Evolutionary conservation across 257 asterid genomes (phyloP).

Genomic region (Coffea canephora): DNA sequence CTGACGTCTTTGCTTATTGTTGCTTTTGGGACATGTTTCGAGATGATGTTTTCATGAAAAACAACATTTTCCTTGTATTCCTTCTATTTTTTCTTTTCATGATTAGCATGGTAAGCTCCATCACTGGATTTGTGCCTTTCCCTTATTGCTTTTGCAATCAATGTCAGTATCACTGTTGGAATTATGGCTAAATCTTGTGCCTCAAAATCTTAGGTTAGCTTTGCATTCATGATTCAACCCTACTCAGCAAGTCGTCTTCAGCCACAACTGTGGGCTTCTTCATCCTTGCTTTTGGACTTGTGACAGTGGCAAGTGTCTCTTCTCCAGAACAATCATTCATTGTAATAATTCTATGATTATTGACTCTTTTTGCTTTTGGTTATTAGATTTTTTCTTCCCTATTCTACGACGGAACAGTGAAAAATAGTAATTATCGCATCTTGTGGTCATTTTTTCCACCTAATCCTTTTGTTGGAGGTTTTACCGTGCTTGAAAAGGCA

Average conservation of each 20-base stretch:
- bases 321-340: neutral
- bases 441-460: conserved; percentile 45
- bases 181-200: neutral
- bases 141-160: neutral
- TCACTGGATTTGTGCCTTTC: neutral
- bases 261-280: conserved; percentile 33
- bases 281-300: conserved; percentile 27
- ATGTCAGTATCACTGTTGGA: neutral
- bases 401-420: conserved; percentile 6
- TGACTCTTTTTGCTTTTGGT: neutral
- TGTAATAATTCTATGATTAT: neutral
- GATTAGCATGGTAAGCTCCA: conserved; percentile 37
- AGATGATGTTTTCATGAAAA: conserved; percentile 30
- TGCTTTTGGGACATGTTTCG: conserved; percentile 37
- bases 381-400: conserved; percentile 11
- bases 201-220: conserved; percentile 28
- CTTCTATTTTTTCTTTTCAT: conserved; percentile 39
- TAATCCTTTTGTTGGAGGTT: conserved; percentile 32
- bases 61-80: conserved; percentile 26
- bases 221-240: conserved; percentile 34
- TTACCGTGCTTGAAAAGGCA: neutral
- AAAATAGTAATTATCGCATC: neutral
- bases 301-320: conserved; percentile 29
- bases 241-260: conserved; percentile 36
- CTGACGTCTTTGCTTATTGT: conserved; percentile 33